Conservation (phyloP, 768 basidiomycete genomes). For the Dendrothele bispora region DNA sequence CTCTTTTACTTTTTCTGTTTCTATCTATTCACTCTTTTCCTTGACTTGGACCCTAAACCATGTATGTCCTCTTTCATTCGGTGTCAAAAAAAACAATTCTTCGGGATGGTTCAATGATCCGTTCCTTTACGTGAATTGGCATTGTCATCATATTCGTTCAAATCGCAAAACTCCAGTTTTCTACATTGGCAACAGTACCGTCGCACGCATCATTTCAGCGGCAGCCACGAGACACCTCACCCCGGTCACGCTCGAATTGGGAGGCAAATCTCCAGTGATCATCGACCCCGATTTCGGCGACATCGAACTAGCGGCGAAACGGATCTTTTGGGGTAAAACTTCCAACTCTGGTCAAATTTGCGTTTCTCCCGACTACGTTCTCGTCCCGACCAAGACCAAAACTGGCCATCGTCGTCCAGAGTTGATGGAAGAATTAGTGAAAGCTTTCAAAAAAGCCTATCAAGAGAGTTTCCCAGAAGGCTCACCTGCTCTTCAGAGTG, state of each 20-base stretch:
- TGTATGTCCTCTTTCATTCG: no score
- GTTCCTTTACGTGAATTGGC: background rate
- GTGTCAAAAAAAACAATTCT: no score
- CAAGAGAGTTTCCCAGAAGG: conserved; percentile 32
- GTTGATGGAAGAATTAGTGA: conserved; percentile 35
- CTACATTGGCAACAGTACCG: conserved; percentile 46
- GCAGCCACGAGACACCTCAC: conserved; percentile 58
- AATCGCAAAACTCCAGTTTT: conserved; percentile 26
- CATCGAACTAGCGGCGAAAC: conserved; percentile 59
- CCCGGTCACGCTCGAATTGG: conserved; percentile 56
- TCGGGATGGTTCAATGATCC: conserved; percentile 23
- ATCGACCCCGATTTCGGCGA: conserved; percentile 65
- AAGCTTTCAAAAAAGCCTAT: conserved; percentile 42
- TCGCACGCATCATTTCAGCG: conserved; percentile 47
- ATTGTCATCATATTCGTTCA: background rate
- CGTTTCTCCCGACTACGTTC: conserved; percentile 58
- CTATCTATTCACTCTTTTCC: background rate
- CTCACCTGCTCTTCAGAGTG: conserved; percentile 38
- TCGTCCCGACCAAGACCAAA: conserved; percentile 44
- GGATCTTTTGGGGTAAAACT: conserved; percentile 83
- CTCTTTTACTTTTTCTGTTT: background rate
- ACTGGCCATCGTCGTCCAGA: no score
- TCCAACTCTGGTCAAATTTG: conserved; percentile 76
- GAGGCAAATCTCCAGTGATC: conserved; percentile 65
- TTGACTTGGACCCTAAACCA: no score